Conservation (phyloP, 371 early-diverging fungal genomes). For the Haplosporangium sp. region DNA sequence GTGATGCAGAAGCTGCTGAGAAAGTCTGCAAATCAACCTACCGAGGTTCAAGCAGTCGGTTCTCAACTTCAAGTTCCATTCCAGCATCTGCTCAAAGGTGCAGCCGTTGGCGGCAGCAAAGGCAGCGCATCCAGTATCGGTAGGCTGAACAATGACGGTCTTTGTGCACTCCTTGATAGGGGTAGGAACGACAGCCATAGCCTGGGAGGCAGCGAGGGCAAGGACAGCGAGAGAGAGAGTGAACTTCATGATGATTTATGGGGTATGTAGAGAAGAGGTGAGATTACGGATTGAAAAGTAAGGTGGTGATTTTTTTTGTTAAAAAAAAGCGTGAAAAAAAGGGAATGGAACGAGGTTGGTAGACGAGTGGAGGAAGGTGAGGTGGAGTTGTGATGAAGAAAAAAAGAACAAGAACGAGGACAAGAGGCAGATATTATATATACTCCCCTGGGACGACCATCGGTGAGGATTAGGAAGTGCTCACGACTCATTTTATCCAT, state of each 20-base stretch:
- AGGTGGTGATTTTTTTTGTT: constrained; percentile 7
- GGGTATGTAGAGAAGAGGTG: neutral
- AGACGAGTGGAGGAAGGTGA: neutral
- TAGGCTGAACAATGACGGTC: constrained; percentile 17
- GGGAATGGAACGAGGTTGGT: constrained; percentile 1
- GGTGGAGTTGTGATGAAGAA: neutral
- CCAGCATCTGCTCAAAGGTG: constrained; percentile 20
- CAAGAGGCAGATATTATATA: too few species aligned
- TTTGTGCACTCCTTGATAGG: constrained; percentile 36
- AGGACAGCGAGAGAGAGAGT: constrained; percentile 28
- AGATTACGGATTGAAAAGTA: neutral
- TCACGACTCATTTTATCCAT: too few species aligned
- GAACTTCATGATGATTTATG: constrained; percentile 24
- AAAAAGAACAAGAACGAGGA: neutral
- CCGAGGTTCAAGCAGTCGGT: constrained; percentile 15
- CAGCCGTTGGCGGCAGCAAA: constrained; percentile 15
- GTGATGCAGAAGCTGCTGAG: too few species aligned
- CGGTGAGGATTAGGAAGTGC: too few species aligned
- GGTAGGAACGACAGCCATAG: constrained; percentile 38
- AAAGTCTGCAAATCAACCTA: too few species aligned
- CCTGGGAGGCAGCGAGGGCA: constrained; percentile 35
- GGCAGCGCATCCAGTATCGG: constrained; percentile 9
- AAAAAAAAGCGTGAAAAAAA: constrained; percentile 11
- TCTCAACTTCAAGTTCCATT: constrained; percentile 28
- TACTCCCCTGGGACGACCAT: too few species aligned